A percentile compares a stretch with the other conserved stretches of the same genome.
These are phyloP conservation scores for Metschnikowia kunwiensis DNA, from an alignment of 805 yeast genomes.

Conservation along the genomic window DNA sequence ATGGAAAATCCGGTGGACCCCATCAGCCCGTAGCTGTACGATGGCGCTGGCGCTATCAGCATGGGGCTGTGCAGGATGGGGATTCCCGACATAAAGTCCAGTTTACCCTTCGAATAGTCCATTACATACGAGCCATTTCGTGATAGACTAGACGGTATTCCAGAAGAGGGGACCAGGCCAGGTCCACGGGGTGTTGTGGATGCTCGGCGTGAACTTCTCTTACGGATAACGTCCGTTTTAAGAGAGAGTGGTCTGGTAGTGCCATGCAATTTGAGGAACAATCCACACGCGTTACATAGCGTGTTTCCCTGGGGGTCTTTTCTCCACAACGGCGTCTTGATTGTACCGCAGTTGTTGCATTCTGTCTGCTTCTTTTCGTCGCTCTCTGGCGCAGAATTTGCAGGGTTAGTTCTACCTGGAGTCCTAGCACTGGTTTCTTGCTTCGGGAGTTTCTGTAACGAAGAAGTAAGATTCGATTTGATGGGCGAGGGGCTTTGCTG, in stretches of 20 bases:
- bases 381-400: not conserved
- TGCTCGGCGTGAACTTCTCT: slow-evolving; percentile 45
- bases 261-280: slow-evolving; percentile 58
- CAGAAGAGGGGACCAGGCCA: slow-evolving; percentile 8
- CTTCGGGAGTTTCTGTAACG: slow-evolving; percentile 9
- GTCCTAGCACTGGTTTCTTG: not conserved
- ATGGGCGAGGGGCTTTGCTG: slow-evolving; percentile 2
- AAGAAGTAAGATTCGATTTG: slow-evolving; percentile 19
- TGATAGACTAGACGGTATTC: slow-evolving; percentile 1
- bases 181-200: slow-evolving; percentile 13
- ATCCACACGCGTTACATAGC: slow-evolving; percentile 62
- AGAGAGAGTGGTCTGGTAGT: slow-evolving; percentile 57
- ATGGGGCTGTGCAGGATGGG: slow-evolving; percentile 11
- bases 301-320: slow-evolving; percentile 58
- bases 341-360: slow-evolving; percentile 57
- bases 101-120: slow-evolving; percentile 8
- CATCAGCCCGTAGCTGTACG: slow-evolving; percentile 10
- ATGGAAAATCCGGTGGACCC: slow-evolving; percentile 9
- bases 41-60: slow-evolving; percentile 4
- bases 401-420: not conserved
- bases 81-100: slow-evolving; percentile 6
- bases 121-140: slow-evolving; percentile 5
- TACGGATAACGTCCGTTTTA: slow-evolving; percentile 56
- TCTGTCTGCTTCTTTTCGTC: slow-evolving; percentile 29
- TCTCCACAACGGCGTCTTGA: slow-evolving; percentile 62